A percentile compares a stretch with the other conserved stretches of the same genome.
Conservation (phyloP, 768 basidiomycete species). For the Butyriboletus loyo region DNA sequence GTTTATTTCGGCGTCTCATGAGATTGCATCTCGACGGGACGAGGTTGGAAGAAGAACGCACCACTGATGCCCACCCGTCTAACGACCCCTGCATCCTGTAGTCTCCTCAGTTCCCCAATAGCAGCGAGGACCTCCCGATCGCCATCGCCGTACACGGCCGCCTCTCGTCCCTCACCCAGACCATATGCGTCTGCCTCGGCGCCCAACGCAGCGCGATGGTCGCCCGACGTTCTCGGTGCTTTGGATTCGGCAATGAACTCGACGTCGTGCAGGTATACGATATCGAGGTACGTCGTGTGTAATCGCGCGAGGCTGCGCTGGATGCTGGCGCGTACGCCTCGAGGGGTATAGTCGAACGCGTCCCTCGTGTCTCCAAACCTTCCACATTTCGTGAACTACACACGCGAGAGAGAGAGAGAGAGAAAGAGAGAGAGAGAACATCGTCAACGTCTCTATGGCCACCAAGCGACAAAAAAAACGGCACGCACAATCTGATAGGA, state of each 20-base stretch:
- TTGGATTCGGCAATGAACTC: conserved; percentile 67
- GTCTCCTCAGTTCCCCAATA: conserved; percentile 56
- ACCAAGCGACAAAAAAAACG: neutral
- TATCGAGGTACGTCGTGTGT: conserved; percentile 75
- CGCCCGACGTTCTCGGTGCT: conserved; percentile 48
- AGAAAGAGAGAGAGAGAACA: neutral
- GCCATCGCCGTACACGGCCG: conserved; percentile 57
- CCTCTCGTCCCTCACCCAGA: conserved; percentile 54
- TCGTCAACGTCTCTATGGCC: neutral
- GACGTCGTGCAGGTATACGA: conserved; percentile 80
- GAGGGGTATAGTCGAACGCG: conserved; percentile 73
- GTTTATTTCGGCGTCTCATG: neutral
- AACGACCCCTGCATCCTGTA: conserved; percentile 72
- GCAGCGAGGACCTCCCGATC: conserved; percentile 73
- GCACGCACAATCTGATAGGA: conserved; percentile 66
- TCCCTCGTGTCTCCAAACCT: conserved; percentile 54
- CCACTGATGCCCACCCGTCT: conserved; percentile 79
- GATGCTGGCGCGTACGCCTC: conserved; percentile 63
- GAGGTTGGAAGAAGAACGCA: conserved; percentile 25
- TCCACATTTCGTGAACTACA: conserved; percentile 86
- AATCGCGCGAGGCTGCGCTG: conserved; percentile 63
- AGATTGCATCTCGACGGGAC: neutral
- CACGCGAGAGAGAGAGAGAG: no score
- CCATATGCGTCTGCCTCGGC: conserved; percentile 63
- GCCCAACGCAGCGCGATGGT: conserved; percentile 53